Evolutionary conservation across 106 monocot genomes (phyloP).

Genomic region (Dendrobium catenatum): DNA sequence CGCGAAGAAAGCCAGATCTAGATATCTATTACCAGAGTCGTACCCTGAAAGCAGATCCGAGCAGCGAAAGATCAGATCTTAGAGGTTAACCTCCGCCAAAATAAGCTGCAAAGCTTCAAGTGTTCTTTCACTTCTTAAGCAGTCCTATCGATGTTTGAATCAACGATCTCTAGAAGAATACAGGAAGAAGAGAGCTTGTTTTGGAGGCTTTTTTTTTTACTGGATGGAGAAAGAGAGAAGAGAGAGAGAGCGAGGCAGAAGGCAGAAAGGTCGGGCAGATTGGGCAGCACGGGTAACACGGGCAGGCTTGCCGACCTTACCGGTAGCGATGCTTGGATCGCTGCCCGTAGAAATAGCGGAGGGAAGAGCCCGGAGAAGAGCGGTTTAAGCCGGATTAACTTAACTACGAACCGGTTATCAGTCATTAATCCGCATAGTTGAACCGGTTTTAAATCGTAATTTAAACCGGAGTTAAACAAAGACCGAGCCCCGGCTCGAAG

Average conservation of each 20-base stretch:
- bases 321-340: neutral
- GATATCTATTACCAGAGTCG: neutral
- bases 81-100: neutral
- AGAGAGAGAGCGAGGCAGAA: neutral
- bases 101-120: neutral
- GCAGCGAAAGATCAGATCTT: neutral
- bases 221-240: neutral
- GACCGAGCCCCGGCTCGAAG: neutral
- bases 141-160: neutral
- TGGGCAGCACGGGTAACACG: conserved; percentile 3
- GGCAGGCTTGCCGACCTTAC: neutral
- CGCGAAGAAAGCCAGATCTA: neutral
- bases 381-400: neutral
- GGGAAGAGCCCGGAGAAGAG: neutral
- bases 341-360: conserved; percentile 9
- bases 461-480: neutral
- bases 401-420: neutral
- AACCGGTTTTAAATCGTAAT: neutral
- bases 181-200: neutral
- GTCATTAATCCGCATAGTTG: neutral
- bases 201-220: conserved; percentile 4
- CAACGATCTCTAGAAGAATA: neutral
- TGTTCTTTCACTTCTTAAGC: neutral
- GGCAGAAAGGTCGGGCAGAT: neutral
- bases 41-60: neutral